A percentile compares a stretch with the other conserved stretches of the same genome.
Evolutionary conservation across 2,329 filamentous ascomycete genomes (phyloP).

Genomic region (Aspergillus tamarii): DNA sequence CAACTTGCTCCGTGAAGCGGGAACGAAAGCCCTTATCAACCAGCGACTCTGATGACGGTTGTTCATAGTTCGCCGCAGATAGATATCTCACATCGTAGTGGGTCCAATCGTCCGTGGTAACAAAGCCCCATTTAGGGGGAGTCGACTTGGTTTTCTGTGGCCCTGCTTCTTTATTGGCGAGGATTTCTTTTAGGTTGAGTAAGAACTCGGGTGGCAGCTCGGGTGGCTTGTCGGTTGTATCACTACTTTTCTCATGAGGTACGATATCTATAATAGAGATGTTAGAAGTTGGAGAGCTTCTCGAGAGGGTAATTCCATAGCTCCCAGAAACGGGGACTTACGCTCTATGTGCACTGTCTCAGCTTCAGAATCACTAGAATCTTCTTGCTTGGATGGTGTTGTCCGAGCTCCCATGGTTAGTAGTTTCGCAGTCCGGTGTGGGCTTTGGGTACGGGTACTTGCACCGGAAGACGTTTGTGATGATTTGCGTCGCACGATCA

Average conservation of each 20-base stretch:
- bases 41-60: slow-evolving; percentile 26
- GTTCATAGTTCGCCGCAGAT: slow-evolving; percentile 22
- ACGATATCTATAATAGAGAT: neutral
- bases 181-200: slow-evolving; percentile 15
- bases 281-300: neutral
- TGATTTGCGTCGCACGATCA: slow-evolving; percentile 39
- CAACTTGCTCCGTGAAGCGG: slow-evolving; percentile 38
- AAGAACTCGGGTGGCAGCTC: slow-evolving; percentile 18
- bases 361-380: neutral
- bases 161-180: slow-evolving; percentile 12
- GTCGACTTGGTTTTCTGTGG: slow-evolving; percentile 11
- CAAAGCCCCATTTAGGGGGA: slow-evolving; percentile 20
- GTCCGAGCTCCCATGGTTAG: slow-evolving; percentile 8
- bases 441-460: slow-evolving; percentile 19
- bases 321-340: neutral
- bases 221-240: slow-evolving; percentile 5
- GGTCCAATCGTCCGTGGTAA: slow-evolving; percentile 17
- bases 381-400: neutral
- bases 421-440: slow-evolving; percentile 8
- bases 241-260: neutral
- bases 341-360: slow-evolving; percentile 1
- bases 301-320: neutral
- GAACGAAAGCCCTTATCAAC: slow-evolving; percentile 43
- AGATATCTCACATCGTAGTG: slow-evolving; percentile 21
- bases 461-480: slow-evolving; percentile 34